Evolutionary conservation across 345 rosid species (phyloP).

Genomic region (Brassica rapa): DNA sequence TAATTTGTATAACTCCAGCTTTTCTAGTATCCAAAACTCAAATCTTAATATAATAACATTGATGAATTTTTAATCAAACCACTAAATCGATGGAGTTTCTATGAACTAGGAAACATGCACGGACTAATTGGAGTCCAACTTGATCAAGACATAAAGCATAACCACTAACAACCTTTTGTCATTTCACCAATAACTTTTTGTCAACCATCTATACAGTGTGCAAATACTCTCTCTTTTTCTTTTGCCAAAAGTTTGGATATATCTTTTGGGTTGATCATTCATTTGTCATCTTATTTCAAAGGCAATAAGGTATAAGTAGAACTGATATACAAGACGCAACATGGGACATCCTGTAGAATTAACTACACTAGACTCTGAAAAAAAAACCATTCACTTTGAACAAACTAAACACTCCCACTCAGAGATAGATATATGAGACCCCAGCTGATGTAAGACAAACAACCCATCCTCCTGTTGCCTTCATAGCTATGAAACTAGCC

Average conservation of each 20-base stretch:
- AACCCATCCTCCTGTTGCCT: background rate
- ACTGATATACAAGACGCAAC: conserved; percentile 27
- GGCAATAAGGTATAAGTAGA: conserved; percentile 5
- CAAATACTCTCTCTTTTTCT: background rate
- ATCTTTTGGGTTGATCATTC: background rate
- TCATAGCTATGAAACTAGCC: conserved; percentile 14
- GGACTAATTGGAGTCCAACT: no score
- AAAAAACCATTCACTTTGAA: conserved; percentile 27
- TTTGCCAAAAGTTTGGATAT: background rate
- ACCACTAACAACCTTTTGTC: no score
- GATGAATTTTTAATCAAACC: no score
- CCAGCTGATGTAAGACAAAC: conserved; percentile 18
- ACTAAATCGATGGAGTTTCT: no score
- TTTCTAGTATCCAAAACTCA: no score
- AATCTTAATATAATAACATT: no score
- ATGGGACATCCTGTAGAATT: background rate
- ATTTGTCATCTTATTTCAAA: background rate
- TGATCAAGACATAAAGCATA: no score
- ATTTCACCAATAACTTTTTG: background rate
- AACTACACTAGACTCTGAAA: conserved; percentile 23
- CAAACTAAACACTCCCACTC: background rate
- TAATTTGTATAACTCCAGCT: no score
- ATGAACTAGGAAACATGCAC: no score
- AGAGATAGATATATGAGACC: background rate
- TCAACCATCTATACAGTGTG: background rate